Evolutionary conservation across 108 stramenopile species (phyloP).

Genomic region (Fragilariopsis cylindrus): DNA sequence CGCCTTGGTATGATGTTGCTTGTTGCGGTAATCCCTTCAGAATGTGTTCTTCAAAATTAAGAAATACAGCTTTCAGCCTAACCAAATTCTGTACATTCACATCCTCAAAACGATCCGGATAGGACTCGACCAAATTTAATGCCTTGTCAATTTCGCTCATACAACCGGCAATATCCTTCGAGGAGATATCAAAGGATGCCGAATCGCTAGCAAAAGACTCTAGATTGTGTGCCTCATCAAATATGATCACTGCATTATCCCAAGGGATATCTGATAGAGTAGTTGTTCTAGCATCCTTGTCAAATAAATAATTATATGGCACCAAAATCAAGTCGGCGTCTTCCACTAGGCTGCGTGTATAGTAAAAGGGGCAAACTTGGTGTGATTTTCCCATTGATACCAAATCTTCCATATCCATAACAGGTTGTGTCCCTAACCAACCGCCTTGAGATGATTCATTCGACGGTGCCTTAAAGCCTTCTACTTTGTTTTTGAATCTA

Average conservation of each 20-base stretch:
- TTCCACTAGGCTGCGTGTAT: constrained; percentile 66
- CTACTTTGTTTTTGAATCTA: constrained; percentile 71
- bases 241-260: constrained; percentile 89
- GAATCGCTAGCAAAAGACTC: constrained; percentile 94
- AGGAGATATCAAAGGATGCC: constrained; percentile 90
- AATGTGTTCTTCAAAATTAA: constrained; percentile 78
- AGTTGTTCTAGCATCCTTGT: constrained; percentile 76
- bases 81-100: constrained; percentile 67
- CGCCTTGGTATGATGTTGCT: constrained; percentile 63
- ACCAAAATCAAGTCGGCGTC: constrained; percentile 92
- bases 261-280: constrained; percentile 79
- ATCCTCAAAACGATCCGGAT: constrained; percentile 39
- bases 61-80: constrained; percentile 73
- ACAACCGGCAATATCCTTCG: constrained; percentile 82
- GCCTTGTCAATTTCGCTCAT: constrained; percentile 64
- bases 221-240: constrained; percentile 99
- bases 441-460: constrained; percentile 38
- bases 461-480: constrained; percentile 49
- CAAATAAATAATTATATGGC: constrained; percentile 99
- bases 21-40: constrained; percentile 37
- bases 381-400: constrained; percentile 70
- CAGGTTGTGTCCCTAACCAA: constrained; percentile 52
- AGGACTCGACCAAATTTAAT: constrained; percentile 41
- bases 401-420: constrained; percentile 97
- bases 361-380: constrained; percentile 95